Evolutionary conservation across 2,329 filamentous ascomycete species (phyloP), one percentile per base, ranked within the genome.

Genomic region (Colletotrichum liaoningense): DNA sequence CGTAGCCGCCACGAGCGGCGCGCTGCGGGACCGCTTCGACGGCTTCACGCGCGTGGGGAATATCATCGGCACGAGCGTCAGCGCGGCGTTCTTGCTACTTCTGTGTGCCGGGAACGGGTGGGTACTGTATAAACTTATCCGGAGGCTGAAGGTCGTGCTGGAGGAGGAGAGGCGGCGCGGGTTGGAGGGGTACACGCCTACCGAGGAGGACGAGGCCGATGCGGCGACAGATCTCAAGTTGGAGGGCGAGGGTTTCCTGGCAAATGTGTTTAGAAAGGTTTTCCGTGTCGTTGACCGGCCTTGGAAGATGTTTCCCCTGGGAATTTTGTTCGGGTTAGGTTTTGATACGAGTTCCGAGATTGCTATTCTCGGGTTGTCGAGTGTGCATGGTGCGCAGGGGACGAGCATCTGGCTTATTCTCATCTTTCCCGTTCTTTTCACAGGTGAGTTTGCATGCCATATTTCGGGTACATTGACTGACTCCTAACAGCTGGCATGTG

Each of bases 301-400:
- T 0, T 98, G 96, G 96, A 98, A 98, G 82, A 98, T 98, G 95
- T 97, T 97, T 77, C 95, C 95, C 0, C 85, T 98, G 0, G 96
- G 96, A 0, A 88, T 98, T 0, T 85, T 98, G 5, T 98, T 96
- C 79, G 97, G 96, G 0, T 87, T 98, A 0, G 97, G 96, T 0
- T 98, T 99, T 80, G 97, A 98, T 80, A 98, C 97, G 0, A 97
- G 94, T 54, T 97, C 94, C 8, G 96, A 99, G 81, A 94, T 98
- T 78, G 96, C 97, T 0, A 88, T 99, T 8, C 84, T 99, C 0
- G 97, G 96, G 0, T 97, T 98, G 75, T 93, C 94, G 0, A 95
- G 93, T 35, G 91, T 99, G 1, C 93, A 98, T 78, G 95, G 93
- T 0, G 92, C 95, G 0, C 88, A 93, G 74, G 96, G 96, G 1